These are phyloP conservation scores for Alternaria arbusti DNA, from an alignment of 2,329 filamentous ascomycete genomes.

Conservation along the genomic window DNA sequence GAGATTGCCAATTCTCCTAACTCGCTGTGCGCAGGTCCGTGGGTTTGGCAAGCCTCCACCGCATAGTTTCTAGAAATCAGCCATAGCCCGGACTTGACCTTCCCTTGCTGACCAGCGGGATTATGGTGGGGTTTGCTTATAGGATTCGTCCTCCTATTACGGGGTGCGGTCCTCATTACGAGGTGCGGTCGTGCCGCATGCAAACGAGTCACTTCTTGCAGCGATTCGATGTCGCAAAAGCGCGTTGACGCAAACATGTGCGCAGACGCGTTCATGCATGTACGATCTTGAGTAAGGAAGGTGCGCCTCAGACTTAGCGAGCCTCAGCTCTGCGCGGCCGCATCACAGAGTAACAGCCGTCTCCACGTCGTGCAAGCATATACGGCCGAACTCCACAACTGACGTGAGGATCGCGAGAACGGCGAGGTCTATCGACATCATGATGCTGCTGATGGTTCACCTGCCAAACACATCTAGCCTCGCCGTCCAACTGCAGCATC, in stretches of 20 bases:
- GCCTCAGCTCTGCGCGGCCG: constrained; percentile 20
- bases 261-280: constrained; percentile 19
- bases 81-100: constrained; percentile 24
- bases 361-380: constrained; percentile 9
- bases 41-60: constrained; percentile 20
- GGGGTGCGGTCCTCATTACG: constrained; percentile 8
- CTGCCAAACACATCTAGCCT: not conserved
- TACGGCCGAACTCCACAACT: constrained; percentile 13
- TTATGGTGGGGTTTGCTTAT: constrained; percentile 42
- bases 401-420: not conserved
- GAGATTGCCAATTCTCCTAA: constrained; percentile 32
- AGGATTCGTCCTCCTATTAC: constrained; percentile 24
- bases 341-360: constrained; percentile 16
- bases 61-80: constrained; percentile 31
- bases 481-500: not conserved
- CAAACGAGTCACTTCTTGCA: constrained; percentile 26
- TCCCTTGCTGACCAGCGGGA: constrained; percentile 35
- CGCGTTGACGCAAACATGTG: constrained; percentile 28
- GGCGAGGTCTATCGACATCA: not conserved
- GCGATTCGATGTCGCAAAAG: constrained; percentile 29
- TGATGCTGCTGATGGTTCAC: not conserved
- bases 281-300: constrained; percentile 27
- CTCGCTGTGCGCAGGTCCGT: constrained; percentile 12
- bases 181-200: constrained; percentile 30
- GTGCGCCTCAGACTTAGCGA: constrained; percentile 10